Evolutionary conservation across 1,284 basidiomycete species (phyloP).

Genomic region (Albatrellus sp.): DNA sequence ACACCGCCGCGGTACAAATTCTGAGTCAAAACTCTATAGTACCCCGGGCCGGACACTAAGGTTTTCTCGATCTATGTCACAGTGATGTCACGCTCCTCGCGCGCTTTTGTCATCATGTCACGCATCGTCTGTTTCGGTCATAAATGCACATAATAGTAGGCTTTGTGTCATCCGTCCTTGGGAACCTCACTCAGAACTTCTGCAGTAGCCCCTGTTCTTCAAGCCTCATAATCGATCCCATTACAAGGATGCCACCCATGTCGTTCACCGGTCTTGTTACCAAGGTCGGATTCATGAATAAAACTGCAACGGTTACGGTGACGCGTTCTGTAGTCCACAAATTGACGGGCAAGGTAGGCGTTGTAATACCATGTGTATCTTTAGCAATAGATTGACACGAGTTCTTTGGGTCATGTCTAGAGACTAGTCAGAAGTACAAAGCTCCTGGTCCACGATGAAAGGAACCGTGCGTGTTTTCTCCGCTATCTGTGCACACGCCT

Average conservation of each 20-base stretch:
- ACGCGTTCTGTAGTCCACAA: constrained; percentile 57
- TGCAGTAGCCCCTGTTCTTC: too few species aligned
- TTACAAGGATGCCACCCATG: constrained; percentile 59
- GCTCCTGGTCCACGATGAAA: constrained; percentile 61
- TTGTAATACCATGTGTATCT: not conserved
- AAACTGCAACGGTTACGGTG: constrained; percentile 72
- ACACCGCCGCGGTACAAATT: too few species aligned
- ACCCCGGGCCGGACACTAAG: too few species aligned
- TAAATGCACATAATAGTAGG: too few species aligned
- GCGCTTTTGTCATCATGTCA: too few species aligned
- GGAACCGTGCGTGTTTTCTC: constrained; percentile 35
- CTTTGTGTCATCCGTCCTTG: too few species aligned
- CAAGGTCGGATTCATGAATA: constrained; percentile 69
- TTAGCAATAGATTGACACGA: not conserved
- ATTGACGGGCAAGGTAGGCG: constrained; percentile 58
- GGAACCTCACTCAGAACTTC: too few species aligned
- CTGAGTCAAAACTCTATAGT: too few species aligned
- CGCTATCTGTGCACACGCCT: not conserved
- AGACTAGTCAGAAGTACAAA: constrained; percentile 63
- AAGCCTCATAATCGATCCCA: too few species aligned
- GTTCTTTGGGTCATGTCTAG: constrained; percentile 22
- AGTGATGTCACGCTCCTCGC: too few species aligned
- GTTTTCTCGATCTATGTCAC: too few species aligned
- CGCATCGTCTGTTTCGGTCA: too few species aligned
- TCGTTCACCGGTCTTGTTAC: constrained; percentile 59